These are phyloP conservation scores for Rosa hybrid DNA, from an alignment of 331 rosid genomes.

Conservation along the genomic window DNA sequence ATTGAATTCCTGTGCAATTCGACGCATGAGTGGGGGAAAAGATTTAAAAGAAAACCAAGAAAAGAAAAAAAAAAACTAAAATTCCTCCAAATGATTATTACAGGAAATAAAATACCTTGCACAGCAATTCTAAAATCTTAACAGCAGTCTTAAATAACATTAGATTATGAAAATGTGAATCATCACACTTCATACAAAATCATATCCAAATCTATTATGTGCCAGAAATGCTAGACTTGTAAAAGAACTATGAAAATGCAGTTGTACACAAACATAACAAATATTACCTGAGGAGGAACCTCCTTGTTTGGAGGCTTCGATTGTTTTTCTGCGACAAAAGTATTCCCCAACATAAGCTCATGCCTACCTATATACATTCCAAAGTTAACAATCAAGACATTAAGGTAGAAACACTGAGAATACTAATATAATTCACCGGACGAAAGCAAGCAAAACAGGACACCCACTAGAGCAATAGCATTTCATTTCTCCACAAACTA, in stretches of 20 bases:
- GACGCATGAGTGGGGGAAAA: constrained; percentile 9
- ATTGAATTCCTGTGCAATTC: constrained; percentile 62
- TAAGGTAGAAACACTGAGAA: not conserved
- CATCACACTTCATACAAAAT: not conserved
- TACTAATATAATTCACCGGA: not conserved
- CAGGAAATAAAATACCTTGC: constrained; percentile 1
- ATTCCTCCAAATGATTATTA: constrained; percentile 10
- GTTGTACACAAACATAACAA: not conserved
- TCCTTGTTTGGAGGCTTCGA: constrained; percentile 74
- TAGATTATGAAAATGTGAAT: not conserved
- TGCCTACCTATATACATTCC: constrained; percentile 62
- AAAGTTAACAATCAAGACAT: constrained; percentile 1
- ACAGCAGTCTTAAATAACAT: not conserved
- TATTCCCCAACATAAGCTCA: constrained; percentile 80
- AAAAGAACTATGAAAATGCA: not conserved
- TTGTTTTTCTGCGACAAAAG: constrained; percentile 53
- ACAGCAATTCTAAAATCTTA: not conserved
- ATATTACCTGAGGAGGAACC: constrained; percentile 72
- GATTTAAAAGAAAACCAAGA: not conserved
- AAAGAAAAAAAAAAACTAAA: not conserved
- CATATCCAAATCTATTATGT: not conserved
- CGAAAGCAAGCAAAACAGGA: not conserved
- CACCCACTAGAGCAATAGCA: not conserved
- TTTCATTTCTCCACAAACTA: not conserved
- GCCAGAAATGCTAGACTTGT: not conserved